phyloP scores from a whole-genome alignment of 2,329 filamentous ascomycete genomes.

The Furcasterigmium furcatum region DNA sequence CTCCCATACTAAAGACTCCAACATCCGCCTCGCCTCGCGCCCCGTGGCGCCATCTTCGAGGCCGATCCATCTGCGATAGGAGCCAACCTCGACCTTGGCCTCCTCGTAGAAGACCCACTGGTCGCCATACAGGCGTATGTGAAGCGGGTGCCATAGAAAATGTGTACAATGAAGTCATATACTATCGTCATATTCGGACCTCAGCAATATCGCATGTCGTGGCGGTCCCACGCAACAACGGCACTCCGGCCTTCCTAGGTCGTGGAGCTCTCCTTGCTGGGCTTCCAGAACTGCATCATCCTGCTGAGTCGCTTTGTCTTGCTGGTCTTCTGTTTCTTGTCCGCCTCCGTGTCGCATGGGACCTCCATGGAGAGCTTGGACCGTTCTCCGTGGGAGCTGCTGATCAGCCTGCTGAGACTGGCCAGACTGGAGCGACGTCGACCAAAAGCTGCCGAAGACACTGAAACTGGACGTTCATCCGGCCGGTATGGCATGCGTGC shows the following conservation, averaged over 20 bases:
- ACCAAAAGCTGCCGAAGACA: conserved; percentile 60
- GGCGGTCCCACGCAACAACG: background rate
- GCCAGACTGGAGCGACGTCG: conserved; percentile 73
- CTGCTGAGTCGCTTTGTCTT: conserved; percentile 69
- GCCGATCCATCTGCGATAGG: too few species aligned
- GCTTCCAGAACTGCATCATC: conserved; percentile 78
- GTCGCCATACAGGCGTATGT: background rate
- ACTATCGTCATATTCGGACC: background rate
- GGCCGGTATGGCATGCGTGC: conserved; percentile 36
- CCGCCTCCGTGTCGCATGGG: conserved; percentile 49
- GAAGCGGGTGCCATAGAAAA: background rate
- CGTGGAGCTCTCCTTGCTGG: conserved; percentile 39
- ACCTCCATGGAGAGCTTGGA: conserved; percentile 74
- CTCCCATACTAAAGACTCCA: background rate
- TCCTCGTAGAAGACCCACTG: too few species aligned
- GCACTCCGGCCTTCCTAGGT: conserved; percentile 11
- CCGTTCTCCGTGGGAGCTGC: conserved; percentile 69
- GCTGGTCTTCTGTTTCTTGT: conserved; percentile 57
- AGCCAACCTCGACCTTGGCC: background rate
- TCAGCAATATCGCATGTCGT: background rate
- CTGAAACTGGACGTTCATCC: conserved; percentile 59
- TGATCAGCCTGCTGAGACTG: conserved; percentile 73
- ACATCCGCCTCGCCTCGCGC: background rate
- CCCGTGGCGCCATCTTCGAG: too few species aligned
- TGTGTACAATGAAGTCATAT: conserved; percentile 2